phyloP scores from a whole-genome alignment of 176 grass and related monocot genomes.

The Carex littledalei region DNA sequence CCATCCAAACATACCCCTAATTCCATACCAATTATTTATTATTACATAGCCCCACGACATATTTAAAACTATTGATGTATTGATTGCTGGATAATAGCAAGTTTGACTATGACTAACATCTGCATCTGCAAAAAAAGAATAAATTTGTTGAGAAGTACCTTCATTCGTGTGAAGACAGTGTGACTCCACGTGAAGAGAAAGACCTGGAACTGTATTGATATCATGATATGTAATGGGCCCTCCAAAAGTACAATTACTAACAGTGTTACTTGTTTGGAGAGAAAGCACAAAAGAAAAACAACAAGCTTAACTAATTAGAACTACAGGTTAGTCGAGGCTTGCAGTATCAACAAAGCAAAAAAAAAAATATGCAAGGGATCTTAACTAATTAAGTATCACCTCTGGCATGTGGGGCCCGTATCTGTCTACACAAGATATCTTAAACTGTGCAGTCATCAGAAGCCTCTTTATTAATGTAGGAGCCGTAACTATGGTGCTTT shows the following conservation, averaged over 20 bases:
- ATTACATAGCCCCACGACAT: neutral
- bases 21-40: neutral
- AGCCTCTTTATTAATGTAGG: constrained; percentile 24
- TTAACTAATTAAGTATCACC: neutral
- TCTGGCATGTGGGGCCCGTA: constrained; percentile 17
- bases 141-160: constrained; percentile 9
- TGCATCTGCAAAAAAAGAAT: constrained; percentile 5
- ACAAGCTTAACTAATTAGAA: neutral
- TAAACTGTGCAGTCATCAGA: constrained; percentile 27
- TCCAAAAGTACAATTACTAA: neutral
- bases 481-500: constrained; percentile 4
- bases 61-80: neutral
- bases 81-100: constrained; percentile 9
- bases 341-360: too few relatives aligned
- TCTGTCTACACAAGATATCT: constrained; percentile 25
- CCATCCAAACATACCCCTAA: too few relatives aligned
- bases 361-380: neutral
- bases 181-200: constrained; percentile 1
- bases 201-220: neutral
- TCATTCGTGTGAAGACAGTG: neutral
- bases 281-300: neutral
- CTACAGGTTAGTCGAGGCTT: neutral
- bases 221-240: neutral
- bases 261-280: neutral
- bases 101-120: neutral